A percentile compares a stretch with the other conserved stretches of the same genome.
Conservation (phyloP, 768 basidiomycete genomes). For the Tremella fuciformis region DNA sequence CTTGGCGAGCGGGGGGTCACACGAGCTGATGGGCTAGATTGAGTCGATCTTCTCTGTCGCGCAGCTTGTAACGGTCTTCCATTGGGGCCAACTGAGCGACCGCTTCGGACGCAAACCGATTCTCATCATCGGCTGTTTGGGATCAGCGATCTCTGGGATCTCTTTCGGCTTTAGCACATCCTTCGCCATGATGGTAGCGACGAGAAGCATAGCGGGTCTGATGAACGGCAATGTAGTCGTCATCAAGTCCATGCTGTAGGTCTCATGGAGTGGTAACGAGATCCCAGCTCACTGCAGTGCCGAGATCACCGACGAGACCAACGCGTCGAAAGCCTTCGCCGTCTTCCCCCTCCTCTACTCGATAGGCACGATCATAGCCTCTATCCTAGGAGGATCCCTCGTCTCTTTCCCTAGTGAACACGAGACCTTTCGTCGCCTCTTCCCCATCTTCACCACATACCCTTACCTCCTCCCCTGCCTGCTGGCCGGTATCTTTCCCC, state of each 20-base stretch:
- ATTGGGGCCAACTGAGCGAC: conserved; percentile 39
- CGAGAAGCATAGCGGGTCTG: conserved; percentile 31
- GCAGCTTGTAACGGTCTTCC: conserved; percentile 40
- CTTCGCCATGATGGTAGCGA: conserved; percentile 28
- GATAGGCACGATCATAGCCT: conserved; percentile 36
- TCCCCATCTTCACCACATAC: conserved; percentile 31
- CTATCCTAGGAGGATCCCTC: conserved; percentile 35
- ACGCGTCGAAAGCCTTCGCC: conserved; percentile 37
- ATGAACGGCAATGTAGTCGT: conserved; percentile 42
- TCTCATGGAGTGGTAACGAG: not conserved
- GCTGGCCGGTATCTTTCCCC: conserved; percentile 32
- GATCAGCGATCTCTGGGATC: conserved; percentile 32
- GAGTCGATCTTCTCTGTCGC: conserved; percentile 41
- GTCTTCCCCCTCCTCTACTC: conserved; percentile 41
- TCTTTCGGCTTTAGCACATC: conserved; percentile 38
- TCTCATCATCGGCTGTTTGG: conserved; percentile 36
- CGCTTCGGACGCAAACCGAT: conserved; percentile 39
- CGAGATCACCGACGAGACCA: conserved; percentile 41
- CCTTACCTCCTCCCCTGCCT: conserved; percentile 38
- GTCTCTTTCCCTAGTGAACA: conserved; percentile 16
- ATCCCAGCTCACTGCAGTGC: conserved; percentile 21
- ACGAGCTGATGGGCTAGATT: conserved; percentile 23
- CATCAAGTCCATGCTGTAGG: conserved; percentile 40
- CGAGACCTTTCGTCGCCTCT: conserved; percentile 14
- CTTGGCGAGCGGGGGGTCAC: no score